These are phyloP conservation scores for Pichia norvegensis DNA, from an alignment of 1,139 yeast species.

Conservation along the genomic window DNA sequence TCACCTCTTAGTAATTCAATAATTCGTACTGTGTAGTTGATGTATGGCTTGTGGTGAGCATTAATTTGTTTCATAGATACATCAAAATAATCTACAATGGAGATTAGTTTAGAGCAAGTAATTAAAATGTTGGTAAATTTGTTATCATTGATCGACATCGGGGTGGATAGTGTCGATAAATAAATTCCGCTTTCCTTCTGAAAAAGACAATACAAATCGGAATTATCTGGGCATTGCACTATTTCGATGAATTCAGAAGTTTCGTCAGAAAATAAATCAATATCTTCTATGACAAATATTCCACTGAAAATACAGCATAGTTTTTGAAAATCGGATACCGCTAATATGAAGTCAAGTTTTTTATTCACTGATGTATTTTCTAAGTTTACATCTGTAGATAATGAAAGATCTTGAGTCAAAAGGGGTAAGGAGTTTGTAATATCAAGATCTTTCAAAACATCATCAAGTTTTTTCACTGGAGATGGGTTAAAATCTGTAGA, in stretches of 20 bases:
- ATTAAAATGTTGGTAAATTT: constrained; percentile 9
- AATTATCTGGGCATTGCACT: not conserved
- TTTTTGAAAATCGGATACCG: constrained; percentile 20
- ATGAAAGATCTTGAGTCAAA: not conserved
- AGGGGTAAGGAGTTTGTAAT: constrained; percentile 30
- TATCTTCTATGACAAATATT: constrained; percentile 29
- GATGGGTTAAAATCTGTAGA: not conserved
- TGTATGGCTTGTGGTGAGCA: constrained; percentile 36
- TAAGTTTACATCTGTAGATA: not conserved
- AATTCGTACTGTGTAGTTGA: constrained; percentile 35
- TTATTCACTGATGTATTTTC: not conserved
- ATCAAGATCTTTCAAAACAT: constrained; percentile 23
- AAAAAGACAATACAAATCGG: not conserved
- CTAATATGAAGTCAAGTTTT: constrained; percentile 29
- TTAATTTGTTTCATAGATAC: constrained; percentile 34
- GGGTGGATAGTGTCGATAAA: not conserved
- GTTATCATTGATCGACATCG: constrained; percentile 21
- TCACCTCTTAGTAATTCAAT: constrained; percentile 28
- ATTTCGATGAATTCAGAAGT: not conserved
- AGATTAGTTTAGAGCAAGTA: constrained; percentile 24
- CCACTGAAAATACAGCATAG: constrained; percentile 30
- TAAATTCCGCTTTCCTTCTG: not conserved
- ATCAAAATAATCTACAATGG: constrained; percentile 32
- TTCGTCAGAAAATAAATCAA: not conserved
- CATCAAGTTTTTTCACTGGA: constrained; percentile 1